These are phyloP conservation scores for Malus hybrid DNA, from an alignment of 331 rosid species.

Conservation along the genomic window DNA sequence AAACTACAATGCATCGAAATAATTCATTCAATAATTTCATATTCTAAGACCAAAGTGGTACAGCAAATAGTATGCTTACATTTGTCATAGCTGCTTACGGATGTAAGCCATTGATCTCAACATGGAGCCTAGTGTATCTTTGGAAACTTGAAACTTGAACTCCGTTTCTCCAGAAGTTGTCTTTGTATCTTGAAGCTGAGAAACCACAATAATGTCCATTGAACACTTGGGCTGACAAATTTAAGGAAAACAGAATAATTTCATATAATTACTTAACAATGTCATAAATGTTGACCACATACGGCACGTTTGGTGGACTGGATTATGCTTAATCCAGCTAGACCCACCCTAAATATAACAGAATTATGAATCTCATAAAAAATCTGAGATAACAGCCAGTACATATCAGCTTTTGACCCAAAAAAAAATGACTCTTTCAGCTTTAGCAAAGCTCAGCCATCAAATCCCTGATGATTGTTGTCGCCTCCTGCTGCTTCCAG, in stretches of 20 bases:
- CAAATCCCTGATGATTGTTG: too few relatives aligned
- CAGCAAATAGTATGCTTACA: conserved; percentile 37
- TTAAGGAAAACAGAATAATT: background rate
- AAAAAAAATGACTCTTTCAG: too few relatives aligned
- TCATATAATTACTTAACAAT: background rate
- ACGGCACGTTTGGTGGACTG: background rate
- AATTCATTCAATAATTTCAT: background rate
- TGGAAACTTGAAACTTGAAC: conserved; percentile 76
- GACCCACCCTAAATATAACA: too few relatives aligned
- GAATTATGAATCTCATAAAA: too few relatives aligned
- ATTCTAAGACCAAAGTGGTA: background rate
- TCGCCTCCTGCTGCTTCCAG: too few relatives aligned
- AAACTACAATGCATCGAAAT: background rate
- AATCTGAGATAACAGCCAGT: too few relatives aligned
- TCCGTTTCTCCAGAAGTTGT: conserved; percentile 61
- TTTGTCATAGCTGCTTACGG: conserved; percentile 55
- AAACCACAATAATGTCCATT: conserved; percentile 11
- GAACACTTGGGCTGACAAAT: background rate
- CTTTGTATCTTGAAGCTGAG: conserved; percentile 71
- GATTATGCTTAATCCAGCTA: too few relatives aligned
- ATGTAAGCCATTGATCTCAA: conserved; percentile 65
- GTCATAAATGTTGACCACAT: background rate
- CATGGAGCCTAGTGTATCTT: conserved; percentile 61
- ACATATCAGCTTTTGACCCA: too few relatives aligned
- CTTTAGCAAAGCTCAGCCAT: too few relatives aligned